Evolutionary conservation across 805 yeast species (phyloP), one percentile per base, ranked within the genome.

Genomic region (Teunomyces funiuensis): DNA sequence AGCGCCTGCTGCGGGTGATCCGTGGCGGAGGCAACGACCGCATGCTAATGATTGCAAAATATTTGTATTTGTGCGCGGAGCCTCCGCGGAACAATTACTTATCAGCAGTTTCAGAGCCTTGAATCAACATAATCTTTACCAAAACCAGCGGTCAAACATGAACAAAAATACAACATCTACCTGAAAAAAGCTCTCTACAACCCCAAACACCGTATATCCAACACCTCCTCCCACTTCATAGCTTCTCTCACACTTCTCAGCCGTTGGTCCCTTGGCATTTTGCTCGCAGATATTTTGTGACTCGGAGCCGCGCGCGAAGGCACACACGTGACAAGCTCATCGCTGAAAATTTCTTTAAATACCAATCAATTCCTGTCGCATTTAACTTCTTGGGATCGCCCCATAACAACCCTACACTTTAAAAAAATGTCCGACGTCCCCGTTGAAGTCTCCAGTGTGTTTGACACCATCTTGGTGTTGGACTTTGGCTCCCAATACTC

Each of bases 401-500:
- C 14, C 34, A 20, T 17, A 22, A 37, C 14, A 25, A 26, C 41
- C 33, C 25, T 25, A 16, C 15, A 7, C 23, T n/a, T n/a, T n/a
- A 39, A 13, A 18, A 30, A 11, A 20, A 17, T 26, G 33, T 30
- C 31, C 13, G 71, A 68, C 50, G 71, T 65, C 47, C 74, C 73
- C 37, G 55, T 69, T 53, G 77, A 88, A 70, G 97, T 93, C 47
- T 80, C 95, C 55, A 79, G 79, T 55, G 88, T 87, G 46, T 93
- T 93, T 71, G 96, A 93, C 79, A 93, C 99, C 73, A 89, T 93
- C 54, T 77, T 93, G 72, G 97, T 93, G 65, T 79, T 93, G 63
- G 99, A 93, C 66, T 93, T 93, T 62, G 99, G 99, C 49, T 93
- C 99, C 47, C 99, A 93, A 74, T 93, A 93, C 74, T 88, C 97